phyloP scores from a whole-genome alignment of 345 rosid species.

The Erysimum cheiranthoides region DNA sequence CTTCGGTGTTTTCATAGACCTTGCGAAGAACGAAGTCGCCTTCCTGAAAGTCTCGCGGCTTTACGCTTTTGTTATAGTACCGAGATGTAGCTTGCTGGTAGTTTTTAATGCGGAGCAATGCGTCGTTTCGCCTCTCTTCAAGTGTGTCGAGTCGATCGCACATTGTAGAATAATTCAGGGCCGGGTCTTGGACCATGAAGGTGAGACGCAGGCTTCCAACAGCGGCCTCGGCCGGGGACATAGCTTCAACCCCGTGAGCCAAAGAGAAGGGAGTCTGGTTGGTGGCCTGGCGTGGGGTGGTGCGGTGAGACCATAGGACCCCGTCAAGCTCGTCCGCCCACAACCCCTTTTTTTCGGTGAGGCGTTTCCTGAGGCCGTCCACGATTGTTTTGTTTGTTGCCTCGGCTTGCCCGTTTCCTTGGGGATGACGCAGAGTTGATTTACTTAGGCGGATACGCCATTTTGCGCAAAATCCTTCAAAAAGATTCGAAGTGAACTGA shows the following conservation, averaged over 20 bases:
- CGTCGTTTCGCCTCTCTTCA: no score
- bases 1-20: no score
- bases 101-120: no score
- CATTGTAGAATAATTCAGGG: no score
- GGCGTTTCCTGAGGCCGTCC: neutral
- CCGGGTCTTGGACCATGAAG: no score
- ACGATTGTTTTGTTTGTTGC: neutral
- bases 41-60: no score
- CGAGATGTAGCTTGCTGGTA: no score
- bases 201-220: no score
- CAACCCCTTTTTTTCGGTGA: neutral
- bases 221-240: neutral
- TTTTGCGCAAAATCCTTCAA: neutral
- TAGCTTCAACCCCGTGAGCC: neutral
- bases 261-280: neutral
- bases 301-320: neutral
- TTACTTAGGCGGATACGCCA: neutral
- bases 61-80: no score
- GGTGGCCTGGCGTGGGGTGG: neutral
- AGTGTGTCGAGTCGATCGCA: no score
- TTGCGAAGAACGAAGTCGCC: no score
- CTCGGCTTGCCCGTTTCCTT: neutral
- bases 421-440: neutral
- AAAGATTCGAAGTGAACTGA: no score
- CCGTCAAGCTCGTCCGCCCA: neutral